phyloP scores from a whole-genome alignment of 371 early-diverging fungal genomes.

The Coemansia linderi region DNA sequence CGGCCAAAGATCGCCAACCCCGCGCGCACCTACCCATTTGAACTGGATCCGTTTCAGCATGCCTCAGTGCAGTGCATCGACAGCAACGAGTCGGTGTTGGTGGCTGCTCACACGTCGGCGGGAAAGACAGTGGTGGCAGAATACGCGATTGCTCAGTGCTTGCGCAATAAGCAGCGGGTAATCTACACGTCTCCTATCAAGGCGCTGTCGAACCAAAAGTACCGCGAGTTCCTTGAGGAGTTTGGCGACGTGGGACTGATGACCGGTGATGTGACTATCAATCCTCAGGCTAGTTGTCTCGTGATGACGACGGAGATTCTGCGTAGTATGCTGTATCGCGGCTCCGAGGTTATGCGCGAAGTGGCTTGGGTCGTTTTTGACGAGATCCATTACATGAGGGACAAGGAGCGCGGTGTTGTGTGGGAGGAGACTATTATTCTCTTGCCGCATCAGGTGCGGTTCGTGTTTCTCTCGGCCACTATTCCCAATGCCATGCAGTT shows the following conservation, averaged over 20 bases:
- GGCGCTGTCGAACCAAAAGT: constrained; percentile 99
- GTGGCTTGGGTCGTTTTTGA: constrained; percentile 99
- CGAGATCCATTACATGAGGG: constrained; percentile 99
- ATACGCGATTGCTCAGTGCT: constrained; percentile 97
- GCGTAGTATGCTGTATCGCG: constrained; percentile 98
- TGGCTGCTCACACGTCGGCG: constrained; percentile 98
- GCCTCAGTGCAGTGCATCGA: constrained; percentile 91
- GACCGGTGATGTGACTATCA: constrained; percentile 99
- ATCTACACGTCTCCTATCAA: constrained; percentile 99
- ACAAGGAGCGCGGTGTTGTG: constrained; percentile 96
- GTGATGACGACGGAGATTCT: constrained; percentile 99
- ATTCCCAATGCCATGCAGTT: constrained; percentile 99
- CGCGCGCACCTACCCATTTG: constrained; percentile 79
- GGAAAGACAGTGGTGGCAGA: constrained; percentile 99
- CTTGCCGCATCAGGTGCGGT: constrained; percentile 90
- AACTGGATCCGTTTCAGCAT: constrained; percentile 99
- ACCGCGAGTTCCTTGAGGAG: constrained; percentile 94
- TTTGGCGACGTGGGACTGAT: constrained; percentile 99
- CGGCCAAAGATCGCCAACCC: constrained; percentile 80
- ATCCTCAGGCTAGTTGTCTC: constrained; percentile 94
- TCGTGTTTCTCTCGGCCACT: constrained; percentile 99
- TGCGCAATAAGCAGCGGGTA: constrained; percentile 95
- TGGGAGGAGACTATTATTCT: constrained; percentile 99
- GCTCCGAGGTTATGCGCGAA: constrained; percentile 98
- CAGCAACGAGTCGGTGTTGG: constrained; percentile 95